Percentiles rank a stretch among this genome's conserved stretches.
These are phyloP conservation scores for Globisporangium viniferum DNA, from an alignment of 352 stramenopile genomes.

Conservation along the genomic window DNA sequence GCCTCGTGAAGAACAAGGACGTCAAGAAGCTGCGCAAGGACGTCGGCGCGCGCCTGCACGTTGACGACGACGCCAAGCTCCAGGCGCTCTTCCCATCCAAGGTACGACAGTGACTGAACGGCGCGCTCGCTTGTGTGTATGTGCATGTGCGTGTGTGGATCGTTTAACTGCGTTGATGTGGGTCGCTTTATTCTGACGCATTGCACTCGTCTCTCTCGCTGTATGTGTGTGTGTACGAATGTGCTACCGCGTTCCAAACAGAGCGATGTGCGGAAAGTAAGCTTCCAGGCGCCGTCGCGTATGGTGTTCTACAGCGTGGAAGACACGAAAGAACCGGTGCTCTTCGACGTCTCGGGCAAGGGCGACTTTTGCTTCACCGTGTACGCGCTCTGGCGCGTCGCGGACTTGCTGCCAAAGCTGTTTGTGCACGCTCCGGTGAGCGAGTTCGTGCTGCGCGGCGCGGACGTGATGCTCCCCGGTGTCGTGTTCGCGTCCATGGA, in stretches of 20 bases:
- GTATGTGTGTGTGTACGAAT: neutral
- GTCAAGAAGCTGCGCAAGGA: conserved; percentile 82
- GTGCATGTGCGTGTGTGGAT: neutral
- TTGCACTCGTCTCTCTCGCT: neutral
- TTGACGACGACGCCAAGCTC: conserved; percentile 36
- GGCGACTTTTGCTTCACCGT: conserved; percentile 44
- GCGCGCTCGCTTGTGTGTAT: neutral
- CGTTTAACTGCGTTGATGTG: neutral
- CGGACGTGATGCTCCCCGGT: conserved; percentile 82
- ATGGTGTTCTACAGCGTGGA: conserved; percentile 68
- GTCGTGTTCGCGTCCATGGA: conserved; percentile 63
- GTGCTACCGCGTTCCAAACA: conserved; percentile 6
- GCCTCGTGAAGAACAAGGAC: conserved; percentile 83
- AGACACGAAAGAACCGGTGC: conserved; percentile 54
- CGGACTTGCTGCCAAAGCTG: conserved; percentile 49
- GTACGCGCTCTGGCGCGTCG: conserved; percentile 63
- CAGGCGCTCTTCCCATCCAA: conserved; percentile 46
- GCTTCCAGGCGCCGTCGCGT: conserved; percentile 70
- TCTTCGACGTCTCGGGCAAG: conserved; percentile 75
- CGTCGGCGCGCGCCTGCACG: conserved; percentile 33
- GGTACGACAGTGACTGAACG: conserved; percentile 12
- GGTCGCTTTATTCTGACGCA: neutral
- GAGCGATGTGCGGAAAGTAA: conserved; percentile 64
- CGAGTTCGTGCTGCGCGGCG: conserved; percentile 73
- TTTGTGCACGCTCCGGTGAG: conserved; percentile 78